Evolutionary conservation across 108 stramenopile species (phyloP).

Genomic region (Discostella stelligeroides): DNA sequence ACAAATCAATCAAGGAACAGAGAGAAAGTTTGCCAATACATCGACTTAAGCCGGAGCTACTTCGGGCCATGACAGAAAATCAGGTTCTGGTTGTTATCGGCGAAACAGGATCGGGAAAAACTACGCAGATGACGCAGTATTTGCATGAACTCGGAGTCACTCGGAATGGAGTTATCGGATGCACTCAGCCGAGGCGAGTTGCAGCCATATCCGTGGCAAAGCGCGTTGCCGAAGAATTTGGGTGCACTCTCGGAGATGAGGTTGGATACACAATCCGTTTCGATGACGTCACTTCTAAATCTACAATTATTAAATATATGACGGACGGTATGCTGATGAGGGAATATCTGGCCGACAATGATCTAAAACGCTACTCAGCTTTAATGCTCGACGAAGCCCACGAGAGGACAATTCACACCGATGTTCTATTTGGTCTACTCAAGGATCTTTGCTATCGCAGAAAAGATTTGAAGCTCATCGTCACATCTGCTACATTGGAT

Average conservation of each 20-base stretch:
- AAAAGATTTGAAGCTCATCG: constrained; percentile 93
- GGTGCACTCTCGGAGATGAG: constrained; percentile 92
- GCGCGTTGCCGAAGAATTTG: constrained; percentile 98
- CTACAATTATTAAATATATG: constrained; percentile 98
- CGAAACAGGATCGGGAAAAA: constrained; percentile 95
- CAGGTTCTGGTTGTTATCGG: constrained; percentile 97
- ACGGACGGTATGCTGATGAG: constrained; percentile 99
- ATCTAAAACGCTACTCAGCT: constrained; percentile 84
- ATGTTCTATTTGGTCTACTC: constrained; percentile 96
- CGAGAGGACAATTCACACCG: constrained; percentile 98
- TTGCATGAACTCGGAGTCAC: constrained; percentile 95
- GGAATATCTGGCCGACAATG: constrained; percentile 92
- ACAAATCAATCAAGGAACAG: constrained; percentile 94
- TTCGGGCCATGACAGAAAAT: constrained; percentile 81
- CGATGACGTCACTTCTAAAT: constrained; percentile 94
- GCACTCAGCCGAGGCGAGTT: constrained; percentile 98
- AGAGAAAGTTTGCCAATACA: constrained; percentile 93
- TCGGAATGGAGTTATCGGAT: constrained; percentile 93
- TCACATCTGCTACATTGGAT: constrained; percentile 96
- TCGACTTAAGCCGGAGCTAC: constrained; percentile 81
- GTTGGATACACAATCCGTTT: constrained; percentile 99
- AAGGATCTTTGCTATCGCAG: constrained; percentile 91
- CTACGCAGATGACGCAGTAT: constrained; percentile 99
- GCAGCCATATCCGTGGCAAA: constrained; percentile 98
- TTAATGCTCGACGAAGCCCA: constrained; percentile 98